Base-by-base conservation (phyloP, 192 early-diverging fungal genomes). In the Polychytrium aggregatum region DNA sequence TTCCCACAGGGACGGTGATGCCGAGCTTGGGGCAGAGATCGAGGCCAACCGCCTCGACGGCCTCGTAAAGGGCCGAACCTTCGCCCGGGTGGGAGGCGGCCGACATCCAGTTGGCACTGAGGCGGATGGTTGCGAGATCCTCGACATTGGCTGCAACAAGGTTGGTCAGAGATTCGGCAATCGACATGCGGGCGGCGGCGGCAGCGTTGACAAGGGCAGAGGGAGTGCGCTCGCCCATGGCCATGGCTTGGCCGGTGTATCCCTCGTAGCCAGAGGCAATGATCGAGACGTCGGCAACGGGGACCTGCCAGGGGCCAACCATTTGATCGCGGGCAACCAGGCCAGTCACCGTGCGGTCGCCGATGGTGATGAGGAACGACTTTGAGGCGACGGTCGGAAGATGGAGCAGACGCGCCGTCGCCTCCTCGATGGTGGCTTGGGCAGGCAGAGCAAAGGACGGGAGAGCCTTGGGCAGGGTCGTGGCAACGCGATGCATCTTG, bases 51-150 rank as follows among this genome's bases (percentile, higher is more conserved):
- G 94, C 90, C 51, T 85, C 63, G 7, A 97, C 96, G 26, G 89
- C 96, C 36, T 83, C 81, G 57, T 97, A 99, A 31, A 99, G 64
- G 38, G 82, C 77, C 24, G 89, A 72, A 17, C 92, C 96, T 66
- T 99, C 96, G 50, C 93, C 96, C 5, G 72, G 65, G 56, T 92
- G 86, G 34, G 78, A 71, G 27, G 94, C 86, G 6, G 94, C 86
- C 22, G 84, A 82, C 96, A 99, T 99, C 96, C 96, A 99, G 70
- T 99, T 99, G 42, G 92, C 92, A 43, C 84, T 88, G 52, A 99
- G 72, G 31, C 88, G 82, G 21, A 90, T 71, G 62, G 81, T 78
- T 13, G 64, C 67, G 25, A 90, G 70, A 8, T 74, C 72, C 2
- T 69, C 63, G 47, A 99, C 73, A 48, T 85, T 72, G 4, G 94